phyloP scores from a whole-genome alignment of 2,329 filamentous ascomycete species.

The Epichloe baconii region DNA sequence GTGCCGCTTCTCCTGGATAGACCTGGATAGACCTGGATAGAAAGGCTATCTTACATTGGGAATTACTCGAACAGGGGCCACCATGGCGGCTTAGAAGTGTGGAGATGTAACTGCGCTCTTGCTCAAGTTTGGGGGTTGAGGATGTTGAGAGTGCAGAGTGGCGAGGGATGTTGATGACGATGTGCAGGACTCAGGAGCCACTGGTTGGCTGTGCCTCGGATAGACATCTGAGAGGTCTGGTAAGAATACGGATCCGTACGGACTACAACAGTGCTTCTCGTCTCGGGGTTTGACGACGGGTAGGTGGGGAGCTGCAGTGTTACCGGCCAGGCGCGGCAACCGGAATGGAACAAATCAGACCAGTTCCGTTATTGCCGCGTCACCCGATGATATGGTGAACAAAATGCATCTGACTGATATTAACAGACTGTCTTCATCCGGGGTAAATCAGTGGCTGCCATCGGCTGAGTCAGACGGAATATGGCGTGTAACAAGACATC shows the following conservation, averaged over 20 bases:
- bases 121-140: background rate
- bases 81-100: slow-evolving; percentile 10
- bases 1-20: background rate
- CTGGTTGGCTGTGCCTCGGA: background rate
- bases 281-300: background rate
- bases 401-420: no score
- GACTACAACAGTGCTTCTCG: background rate
- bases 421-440: no score
- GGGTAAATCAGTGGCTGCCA: no score
- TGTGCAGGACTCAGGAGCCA: background rate
- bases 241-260: no score
- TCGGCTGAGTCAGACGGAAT: no score
- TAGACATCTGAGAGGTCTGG: background rate
- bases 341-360: slow-evolving; percentile 13
- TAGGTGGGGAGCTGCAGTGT: no score
- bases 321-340: background rate
- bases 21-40: background rate
- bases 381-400: background rate
- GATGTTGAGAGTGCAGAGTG: background rate
- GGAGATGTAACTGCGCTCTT: background rate
- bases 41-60: slow-evolving; percentile 19
- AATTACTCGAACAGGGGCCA: slow-evolving; percentile 17
- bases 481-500: no score
- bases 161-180: background rate
- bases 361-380: no score